Conservation (phyloP, 306 rosid genomes). For the Acmispon strigosus region DNA sequence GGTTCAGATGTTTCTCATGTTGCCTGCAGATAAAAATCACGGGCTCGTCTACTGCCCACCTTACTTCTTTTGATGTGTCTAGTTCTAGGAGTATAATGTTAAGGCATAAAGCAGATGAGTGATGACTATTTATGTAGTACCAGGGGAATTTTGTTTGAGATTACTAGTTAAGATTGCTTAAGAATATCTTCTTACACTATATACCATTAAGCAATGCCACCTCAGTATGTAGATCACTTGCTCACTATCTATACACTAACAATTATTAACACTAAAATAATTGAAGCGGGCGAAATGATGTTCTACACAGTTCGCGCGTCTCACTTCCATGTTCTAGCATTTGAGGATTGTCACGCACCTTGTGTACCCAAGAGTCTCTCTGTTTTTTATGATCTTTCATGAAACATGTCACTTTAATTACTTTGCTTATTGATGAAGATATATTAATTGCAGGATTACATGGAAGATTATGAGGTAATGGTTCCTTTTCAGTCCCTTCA, state of each 20-base stretch:
- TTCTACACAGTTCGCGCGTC: neutral
- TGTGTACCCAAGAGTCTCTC: neutral
- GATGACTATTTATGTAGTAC: neutral
- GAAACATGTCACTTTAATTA: neutral
- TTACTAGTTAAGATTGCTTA: neutral
- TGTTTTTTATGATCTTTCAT: neutral
- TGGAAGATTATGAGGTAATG: constrained; percentile 80
- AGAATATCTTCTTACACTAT: neutral
- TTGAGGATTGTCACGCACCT: neutral
- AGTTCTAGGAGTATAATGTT: constrained; percentile 1
- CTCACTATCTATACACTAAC: neutral
- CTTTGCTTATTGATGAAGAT: neutral
- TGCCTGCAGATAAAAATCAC: neutral
- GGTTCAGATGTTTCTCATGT: constrained; percentile 12
- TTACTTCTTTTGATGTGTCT: constrained; percentile 3
- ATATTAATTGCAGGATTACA: constrained; percentile 52
- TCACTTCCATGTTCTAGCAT: neutral
- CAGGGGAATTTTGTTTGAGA: neutral
- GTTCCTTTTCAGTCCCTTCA: constrained; percentile 86
- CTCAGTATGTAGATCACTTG: neutral
- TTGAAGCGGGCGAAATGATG: neutral
- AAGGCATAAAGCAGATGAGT: neutral
- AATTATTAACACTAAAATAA: neutral
- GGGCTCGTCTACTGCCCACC: neutral
- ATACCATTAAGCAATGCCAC: neutral